Base-by-base conservation (phyloP, 202 grass and related monocot genomes). In the Schoenoplectus triqueter region DNA sequence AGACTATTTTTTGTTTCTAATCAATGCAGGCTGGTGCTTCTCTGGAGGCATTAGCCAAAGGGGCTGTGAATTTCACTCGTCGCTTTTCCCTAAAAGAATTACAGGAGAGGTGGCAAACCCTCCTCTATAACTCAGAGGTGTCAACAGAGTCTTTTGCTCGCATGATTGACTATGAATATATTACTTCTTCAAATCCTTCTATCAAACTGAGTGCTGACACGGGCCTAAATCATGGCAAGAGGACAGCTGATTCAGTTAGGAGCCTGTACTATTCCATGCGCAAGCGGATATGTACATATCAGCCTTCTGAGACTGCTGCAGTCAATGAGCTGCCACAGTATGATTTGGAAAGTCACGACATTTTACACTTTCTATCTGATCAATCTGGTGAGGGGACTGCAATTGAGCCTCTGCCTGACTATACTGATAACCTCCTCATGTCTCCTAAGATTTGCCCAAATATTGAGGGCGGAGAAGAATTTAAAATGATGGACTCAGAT, bases 31-130 rank as follows among this genome's bases (percentile, higher is more conserved):
- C 92, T 84, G 96, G 96, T 84, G 96, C 96, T 83, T 99, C 96
- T 1, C 75, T 99, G 86, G 91, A 99, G 91, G 90, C 93, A 78
- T 86, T 99, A 66, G 91, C 89, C 8, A 99, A 94, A 94, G 96
- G 93, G 66, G 96, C 93, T 77, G 96, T 99, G 71, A 85, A 81
- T 64, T 99, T 99, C 87, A 94, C 93, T 64, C 86, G 68, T 55
- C 88, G 91, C 71, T 99, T 89, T 80, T 95, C 90, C 69, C 77
- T 99, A 80, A 83, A 89, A 90, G 96, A 99, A 90, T 82, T 99
- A 82, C 92, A 99, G 21, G 90, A 94, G 73, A 93, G 91, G 68
- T 99, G 96, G 96, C 87, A 78, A 84, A 85, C 93, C 10, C 80
- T 99, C 46, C 80, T 99, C 19, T 99, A 96, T 86, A 86, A 92